These are phyloP conservation scores for Cryptosporidium parvum DNA, from an alignment of 169 alveolate genomes.

Conservation along the genomic window DNA sequence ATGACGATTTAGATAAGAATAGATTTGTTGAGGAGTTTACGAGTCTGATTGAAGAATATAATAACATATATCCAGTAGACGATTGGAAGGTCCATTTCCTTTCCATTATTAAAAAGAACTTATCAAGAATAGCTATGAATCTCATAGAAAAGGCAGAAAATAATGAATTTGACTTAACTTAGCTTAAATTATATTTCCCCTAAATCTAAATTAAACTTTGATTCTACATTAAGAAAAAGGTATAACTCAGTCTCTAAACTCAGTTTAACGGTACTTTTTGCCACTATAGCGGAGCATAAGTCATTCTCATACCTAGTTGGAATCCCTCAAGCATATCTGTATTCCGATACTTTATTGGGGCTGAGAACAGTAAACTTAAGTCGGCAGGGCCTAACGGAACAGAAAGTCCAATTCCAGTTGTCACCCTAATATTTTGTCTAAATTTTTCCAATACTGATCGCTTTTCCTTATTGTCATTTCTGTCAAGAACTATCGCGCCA, in stretches of 20 bases:
- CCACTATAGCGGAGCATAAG: conserved; percentile 29
- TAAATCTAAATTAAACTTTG: not conserved
- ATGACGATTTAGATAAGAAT: conserved; percentile 23
- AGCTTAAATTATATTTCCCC: not conserved
- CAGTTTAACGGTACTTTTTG: not conserved
- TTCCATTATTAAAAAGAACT: conserved; percentile 41
- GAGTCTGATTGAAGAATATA: conserved; percentile 50
- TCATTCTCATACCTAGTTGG: conserved; percentile 66
- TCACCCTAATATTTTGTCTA: conserved; percentile 28
- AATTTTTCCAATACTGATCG: not conserved
- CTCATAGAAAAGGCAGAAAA: conserved; percentile 32
- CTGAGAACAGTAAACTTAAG: conserved; percentile 31
- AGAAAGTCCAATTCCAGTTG: conserved; percentile 59
- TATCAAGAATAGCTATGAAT: conserved; percentile 26
- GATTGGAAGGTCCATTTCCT: conserved; percentile 72
- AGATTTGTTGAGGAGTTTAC: conserved; percentile 47
- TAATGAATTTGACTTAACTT: conserved; percentile 58
- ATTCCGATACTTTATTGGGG: conserved; percentile 20
- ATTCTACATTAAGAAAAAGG: not conserved
- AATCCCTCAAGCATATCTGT: conserved; percentile 50
- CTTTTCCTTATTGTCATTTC: not conserved
- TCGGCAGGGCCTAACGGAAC: conserved; percentile 48
- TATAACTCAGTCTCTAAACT: not conserved
- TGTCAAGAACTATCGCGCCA: conserved; percentile 21
- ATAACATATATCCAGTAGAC: conserved; percentile 56